Evolutionary conservation across 345 rosid genomes (phyloP).

Genomic region (Zanthoxylum bungeanum): DNA sequence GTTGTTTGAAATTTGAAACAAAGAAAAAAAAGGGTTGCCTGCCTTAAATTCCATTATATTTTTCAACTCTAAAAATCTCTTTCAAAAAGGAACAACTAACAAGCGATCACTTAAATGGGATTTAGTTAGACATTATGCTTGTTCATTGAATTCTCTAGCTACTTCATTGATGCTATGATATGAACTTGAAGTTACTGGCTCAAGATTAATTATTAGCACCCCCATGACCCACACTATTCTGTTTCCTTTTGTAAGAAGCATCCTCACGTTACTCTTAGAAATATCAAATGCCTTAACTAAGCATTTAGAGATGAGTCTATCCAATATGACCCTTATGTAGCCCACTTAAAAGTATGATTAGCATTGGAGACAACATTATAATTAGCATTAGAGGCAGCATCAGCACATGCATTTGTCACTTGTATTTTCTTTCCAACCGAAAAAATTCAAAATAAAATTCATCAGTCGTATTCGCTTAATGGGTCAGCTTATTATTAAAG

Average conservation of each 20-base stretch:
- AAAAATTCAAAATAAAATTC: no score
- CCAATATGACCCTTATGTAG: constrained; percentile 30
- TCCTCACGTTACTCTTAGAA: constrained; percentile 31
- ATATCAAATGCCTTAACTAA: not conserved
- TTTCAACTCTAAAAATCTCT: no score
- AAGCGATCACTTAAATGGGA: constrained; percentile 27
- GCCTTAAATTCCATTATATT: no score
- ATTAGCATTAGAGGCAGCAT: no score
- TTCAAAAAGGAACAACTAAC: constrained; percentile 35
- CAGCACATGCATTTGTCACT: constrained; percentile 39
- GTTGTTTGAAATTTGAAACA: constrained; percentile 41
- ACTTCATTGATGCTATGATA: constrained; percentile 18
- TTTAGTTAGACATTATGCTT: constrained; percentile 51
- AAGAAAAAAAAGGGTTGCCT: no score
- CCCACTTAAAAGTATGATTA: constrained; percentile 30
- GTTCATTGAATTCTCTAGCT: constrained; percentile 39
- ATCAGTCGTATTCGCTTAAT: no score
- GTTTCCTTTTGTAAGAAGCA: constrained; percentile 21
- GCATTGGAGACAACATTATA: constrained; percentile 26
- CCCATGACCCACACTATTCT: constrained; percentile 13
- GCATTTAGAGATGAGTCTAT: constrained; percentile 20
- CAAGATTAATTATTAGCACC: constrained; percentile 14
- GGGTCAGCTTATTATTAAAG: no score
- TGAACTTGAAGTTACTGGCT: constrained; percentile 33
- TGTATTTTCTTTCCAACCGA: no score